These are phyloP conservation scores for Periconia sp. DNA, from an alignment of 2,329 filamentous ascomycete genomes.

Conservation along the genomic window DNA sequence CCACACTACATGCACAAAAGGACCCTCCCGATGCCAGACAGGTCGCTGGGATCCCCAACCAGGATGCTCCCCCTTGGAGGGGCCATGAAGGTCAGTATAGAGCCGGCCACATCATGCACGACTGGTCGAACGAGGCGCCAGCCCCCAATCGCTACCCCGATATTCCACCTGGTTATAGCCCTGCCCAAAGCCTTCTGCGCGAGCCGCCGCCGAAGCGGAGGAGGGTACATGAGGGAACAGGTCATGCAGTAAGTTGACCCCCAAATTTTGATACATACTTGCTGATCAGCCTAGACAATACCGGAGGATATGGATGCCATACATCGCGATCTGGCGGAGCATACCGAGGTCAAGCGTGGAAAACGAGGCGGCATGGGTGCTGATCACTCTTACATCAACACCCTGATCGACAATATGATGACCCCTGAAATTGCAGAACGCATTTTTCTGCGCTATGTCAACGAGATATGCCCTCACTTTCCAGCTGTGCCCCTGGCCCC, in stretches of 20 bases:
- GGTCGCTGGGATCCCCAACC: conserved; percentile 22
- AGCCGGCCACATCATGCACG: conserved; percentile 29
- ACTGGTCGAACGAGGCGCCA: conserved; percentile 25
- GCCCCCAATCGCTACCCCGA: conserved; percentile 20
- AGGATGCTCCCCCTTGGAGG: conserved; percentile 8
- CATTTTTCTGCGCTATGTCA: conserved; percentile 60
- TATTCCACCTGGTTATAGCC: conserved; percentile 34
- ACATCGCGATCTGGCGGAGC: conserved; percentile 38
- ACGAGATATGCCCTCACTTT: conserved; percentile 57
- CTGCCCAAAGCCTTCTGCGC: conserved; percentile 32
- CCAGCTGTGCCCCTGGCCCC: conserved; percentile 61
- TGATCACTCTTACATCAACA: conserved; percentile 42
- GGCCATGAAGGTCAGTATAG: conserved; percentile 29
- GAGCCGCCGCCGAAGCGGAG: conserved; percentile 37
- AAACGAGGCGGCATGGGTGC: conserved; percentile 29
- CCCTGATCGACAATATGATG: conserved; percentile 51
- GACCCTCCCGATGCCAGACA: conserved; percentile 21
- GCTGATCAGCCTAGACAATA: conserved; percentile 29
- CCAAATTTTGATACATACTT: neutral
- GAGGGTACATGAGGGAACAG: conserved; percentile 27
- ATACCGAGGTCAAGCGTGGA: conserved; percentile 36
- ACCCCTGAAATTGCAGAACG: conserved; percentile 54
- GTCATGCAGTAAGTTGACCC: conserved; percentile 26
- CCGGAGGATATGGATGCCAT: conserved; percentile 42
- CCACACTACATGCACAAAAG: conserved; percentile 67